Conservation (phyloP, 139 green algal species). For the Chloropicon primus region DNA sequence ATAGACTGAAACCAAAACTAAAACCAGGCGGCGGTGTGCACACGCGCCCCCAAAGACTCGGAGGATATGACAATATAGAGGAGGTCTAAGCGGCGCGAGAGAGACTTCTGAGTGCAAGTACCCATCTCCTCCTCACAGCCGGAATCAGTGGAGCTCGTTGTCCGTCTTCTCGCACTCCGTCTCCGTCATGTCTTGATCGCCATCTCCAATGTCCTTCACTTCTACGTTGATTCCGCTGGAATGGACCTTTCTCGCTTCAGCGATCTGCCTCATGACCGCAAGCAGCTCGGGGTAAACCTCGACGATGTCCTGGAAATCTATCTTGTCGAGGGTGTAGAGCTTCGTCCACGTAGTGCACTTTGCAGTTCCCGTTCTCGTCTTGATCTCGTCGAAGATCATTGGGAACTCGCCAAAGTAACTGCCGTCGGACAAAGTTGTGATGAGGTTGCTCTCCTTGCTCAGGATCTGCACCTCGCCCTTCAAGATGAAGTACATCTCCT, state of each 20-base stretch:
- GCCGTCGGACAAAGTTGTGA: conserved; percentile 18
- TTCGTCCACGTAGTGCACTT: neutral
- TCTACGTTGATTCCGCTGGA: neutral
- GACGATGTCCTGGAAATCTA: neutral
- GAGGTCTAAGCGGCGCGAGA: no score
- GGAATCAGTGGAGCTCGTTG: neutral
- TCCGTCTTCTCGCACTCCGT: neutral
- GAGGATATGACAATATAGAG: no score
- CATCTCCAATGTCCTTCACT: neutral
- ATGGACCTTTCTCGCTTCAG: neutral
- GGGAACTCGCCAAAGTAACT: conserved; percentile 34
- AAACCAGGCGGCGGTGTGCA: no score
- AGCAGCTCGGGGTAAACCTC: neutral
- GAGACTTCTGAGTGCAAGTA: no score
- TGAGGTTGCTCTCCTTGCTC: conserved; percentile 5
- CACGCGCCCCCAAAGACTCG: no score
- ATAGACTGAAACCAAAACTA: no score
- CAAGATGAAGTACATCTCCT: conserved; percentile 33
- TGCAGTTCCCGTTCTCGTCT: neutral
- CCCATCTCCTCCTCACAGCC: neutral
- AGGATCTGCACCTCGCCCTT: conserved; percentile 22
- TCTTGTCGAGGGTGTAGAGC: neutral
- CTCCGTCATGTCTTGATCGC: neutral
- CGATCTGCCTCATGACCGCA: neutral
- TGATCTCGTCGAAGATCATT: conserved; percentile 16